A percentile compares a stretch with the other conserved stretches of the same genome.
Conservation (phyloP, 2,329 filamentous ascomycete genomes). For the Colletotrichum tanaceti region DNA sequence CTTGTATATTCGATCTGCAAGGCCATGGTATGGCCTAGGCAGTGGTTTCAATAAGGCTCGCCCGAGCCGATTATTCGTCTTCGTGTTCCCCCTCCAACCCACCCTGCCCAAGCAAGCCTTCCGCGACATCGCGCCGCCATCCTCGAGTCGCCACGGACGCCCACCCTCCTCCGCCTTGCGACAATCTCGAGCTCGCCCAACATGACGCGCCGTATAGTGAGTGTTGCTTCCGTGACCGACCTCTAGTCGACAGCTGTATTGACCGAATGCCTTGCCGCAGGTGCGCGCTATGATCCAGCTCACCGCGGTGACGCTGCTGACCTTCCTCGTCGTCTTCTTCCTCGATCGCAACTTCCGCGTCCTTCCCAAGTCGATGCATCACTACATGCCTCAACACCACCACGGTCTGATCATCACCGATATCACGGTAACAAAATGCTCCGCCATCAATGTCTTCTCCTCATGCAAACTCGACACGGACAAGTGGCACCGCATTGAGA, state of each 20-base stretch:
- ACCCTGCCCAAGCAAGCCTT: neutral
- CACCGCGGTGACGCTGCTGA: constrained; percentile 71
- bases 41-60: constrained; percentile 38
- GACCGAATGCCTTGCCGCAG: constrained; percentile 48
- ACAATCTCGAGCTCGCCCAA: constrained; percentile 33
- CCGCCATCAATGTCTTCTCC: constrained; percentile 77
- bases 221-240: neutral
- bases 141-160: constrained; percentile 1
- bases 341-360: constrained; percentile 91
- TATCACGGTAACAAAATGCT: constrained; percentile 81
- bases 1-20: constrained; percentile 6
- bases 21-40: constrained; percentile 39
- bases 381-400: constrained; percentile 86
- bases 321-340: constrained; percentile 79
- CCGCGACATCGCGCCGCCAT: constrained; percentile 6
- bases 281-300: constrained; percentile 81
- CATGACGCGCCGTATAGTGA: constrained; percentile 44
- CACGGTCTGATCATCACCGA: constrained; percentile 88
- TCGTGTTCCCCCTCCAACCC: constrained; percentile 15
- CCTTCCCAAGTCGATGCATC: constrained; percentile 86
- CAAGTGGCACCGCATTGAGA: constrained; percentile 85
- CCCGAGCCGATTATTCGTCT: constrained; percentile 38
- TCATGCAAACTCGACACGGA: constrained; percentile 79
- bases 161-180: constrained; percentile 12
- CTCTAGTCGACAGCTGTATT: neutral